These are phyloP conservation scores for Pezicula carpinea DNA, from an alignment of 2,329 filamentous ascomycete species.

Conservation along the genomic window DNA sequence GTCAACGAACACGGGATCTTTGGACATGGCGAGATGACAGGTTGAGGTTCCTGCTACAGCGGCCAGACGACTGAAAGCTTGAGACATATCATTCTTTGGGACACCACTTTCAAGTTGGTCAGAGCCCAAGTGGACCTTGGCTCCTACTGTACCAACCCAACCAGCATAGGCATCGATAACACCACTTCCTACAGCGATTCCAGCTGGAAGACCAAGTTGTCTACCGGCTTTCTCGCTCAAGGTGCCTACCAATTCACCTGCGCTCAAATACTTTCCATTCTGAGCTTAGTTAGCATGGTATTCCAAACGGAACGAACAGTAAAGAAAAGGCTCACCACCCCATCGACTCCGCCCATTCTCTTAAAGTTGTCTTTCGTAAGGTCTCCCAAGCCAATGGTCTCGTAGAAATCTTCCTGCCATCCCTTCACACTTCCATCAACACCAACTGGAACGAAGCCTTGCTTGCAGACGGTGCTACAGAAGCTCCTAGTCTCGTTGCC, in stretches of 20 bases:
- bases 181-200: slow-evolving; percentile 89
- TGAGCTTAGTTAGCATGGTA: slow-evolving; percentile 35
- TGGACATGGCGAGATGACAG: slow-evolving; percentile 94
- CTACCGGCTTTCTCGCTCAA: slow-evolving; percentile 78
- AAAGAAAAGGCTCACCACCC: slow-evolving; percentile 71
- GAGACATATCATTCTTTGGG: slow-evolving; percentile 79
- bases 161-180: slow-evolving; percentile 98
- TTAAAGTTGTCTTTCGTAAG: slow-evolving; percentile 82
- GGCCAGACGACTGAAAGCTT: slow-evolving; percentile 88
- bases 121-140: slow-evolving; percentile 74
- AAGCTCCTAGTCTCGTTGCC: slow-evolving; percentile 89
- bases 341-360: slow-evolving; percentile 89
- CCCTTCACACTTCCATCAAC: slow-evolving; percentile 96
- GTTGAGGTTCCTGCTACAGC: slow-evolving; percentile 96
- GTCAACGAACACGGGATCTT: slow-evolving; percentile 85
- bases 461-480: slow-evolving; percentile 95
- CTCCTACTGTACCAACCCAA: slow-evolving; percentile 98
- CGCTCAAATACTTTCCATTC: slow-evolving; percentile 89
- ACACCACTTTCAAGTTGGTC: slow-evolving; percentile 63
- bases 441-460: slow-evolving; percentile 93
- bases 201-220: slow-evolving; percentile 78
- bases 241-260: slow-evolving; percentile 83
- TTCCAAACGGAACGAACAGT: slow-evolving; percentile 5
- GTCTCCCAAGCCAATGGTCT: slow-evolving; percentile 80
- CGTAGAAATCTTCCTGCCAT: slow-evolving; percentile 94